phyloP scores from a whole-genome alignment of 306 rosid genomes.

The Delonix regia region DNA sequence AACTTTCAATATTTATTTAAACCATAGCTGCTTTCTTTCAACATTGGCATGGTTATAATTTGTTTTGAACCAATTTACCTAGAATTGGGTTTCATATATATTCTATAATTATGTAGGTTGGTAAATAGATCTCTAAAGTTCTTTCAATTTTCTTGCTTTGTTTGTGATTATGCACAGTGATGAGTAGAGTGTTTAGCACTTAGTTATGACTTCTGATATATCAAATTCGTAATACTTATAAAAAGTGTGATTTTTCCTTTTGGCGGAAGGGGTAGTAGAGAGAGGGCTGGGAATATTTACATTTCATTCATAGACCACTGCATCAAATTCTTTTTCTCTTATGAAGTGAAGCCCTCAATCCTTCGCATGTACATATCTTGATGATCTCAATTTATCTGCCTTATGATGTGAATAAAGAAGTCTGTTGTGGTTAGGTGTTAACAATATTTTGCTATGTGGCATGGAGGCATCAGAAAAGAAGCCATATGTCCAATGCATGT shows the following conservation, averaged over 20 bases:
- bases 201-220: neutral
- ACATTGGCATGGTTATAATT: neutral
- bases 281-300: neutral
- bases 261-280: neutral
- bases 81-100: neutral
- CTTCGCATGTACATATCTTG: neutral
- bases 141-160: neutral
- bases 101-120: neutral
- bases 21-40: neutral
- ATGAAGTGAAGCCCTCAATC: neutral
- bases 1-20: neutral
- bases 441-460: neutral
- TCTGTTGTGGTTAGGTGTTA: neutral
- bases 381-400: neutral
- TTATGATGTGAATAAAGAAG: slow-evolving; percentile 19
- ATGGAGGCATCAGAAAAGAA: neutral
- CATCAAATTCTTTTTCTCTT: neutral
- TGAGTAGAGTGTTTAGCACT: neutral
- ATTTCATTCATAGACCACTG: neutral
- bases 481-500: neutral
- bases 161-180: neutral
- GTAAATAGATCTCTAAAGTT: neutral
- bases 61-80: neutral
- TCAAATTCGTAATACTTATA: neutral
- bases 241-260: no score